Evolutionary conservation across 805 yeast genomes (phyloP), one percentile per base, ranked within the genome.

Genomic region (Zygoascus biomembranicola): DNA sequence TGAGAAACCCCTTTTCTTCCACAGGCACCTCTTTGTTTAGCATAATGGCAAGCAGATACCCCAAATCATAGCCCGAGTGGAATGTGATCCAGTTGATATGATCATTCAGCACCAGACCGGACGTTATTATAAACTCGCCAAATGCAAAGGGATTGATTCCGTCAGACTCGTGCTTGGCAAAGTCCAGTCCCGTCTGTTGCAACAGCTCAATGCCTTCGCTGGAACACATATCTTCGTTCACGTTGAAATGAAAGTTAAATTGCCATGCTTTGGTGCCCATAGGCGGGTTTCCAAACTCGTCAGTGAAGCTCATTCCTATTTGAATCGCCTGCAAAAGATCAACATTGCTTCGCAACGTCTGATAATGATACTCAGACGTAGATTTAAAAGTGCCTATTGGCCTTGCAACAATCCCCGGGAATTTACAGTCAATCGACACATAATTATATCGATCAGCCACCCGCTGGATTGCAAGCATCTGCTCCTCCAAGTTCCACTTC

Each of bases 1-100:
- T 74, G 56, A 82, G 76, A 63, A 89, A 92, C 39, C 85, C 96
- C 43, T 80, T 79, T 66, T 86, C 90, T 59, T 84, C 86, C 31
- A 78, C 78, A 0, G 98, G 98, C 76, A 92, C 85, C 49, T 76
- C 71, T 49, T 80, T 78, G 68, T 88, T 87, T 61, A 84, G 80
- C 65, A 92, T 74, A 59, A 89, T 74, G 49, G 95, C 81, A 14
- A 90, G 72, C 55, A 94, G 73, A 67, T 90, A 90, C 1, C 98
- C 99, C 66, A 90, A 79, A 68, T 94, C 99, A 69, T 94, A 94
- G 11, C 98, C 99, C 1, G 83, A 84, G 67, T 94, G 97, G 71
- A 85, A 94, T 56, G 96, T 85, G 51, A 89, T 76, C 99, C 99
- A 94, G 51, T 84, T 81, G 47, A 88, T 79, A 37, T 78, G 71